Percentiles rank a stretch among this genome's conserved stretches.
phyloP scores from a whole-genome alignment of 73 alveolate genomes.

The Uronychia binucleata region DNA sequence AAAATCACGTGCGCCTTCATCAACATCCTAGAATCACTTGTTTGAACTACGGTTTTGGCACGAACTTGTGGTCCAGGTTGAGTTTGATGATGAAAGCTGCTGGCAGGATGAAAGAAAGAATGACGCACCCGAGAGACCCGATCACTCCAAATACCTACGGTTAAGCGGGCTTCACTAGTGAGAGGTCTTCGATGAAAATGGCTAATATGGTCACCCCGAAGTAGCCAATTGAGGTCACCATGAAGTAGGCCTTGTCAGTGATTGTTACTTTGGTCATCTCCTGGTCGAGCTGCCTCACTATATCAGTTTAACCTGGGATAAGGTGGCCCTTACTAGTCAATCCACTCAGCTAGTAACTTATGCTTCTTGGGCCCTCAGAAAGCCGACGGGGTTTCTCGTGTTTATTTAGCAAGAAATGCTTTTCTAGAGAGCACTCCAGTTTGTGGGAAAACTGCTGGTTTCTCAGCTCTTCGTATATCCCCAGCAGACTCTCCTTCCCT shows the following conservation, averaged over 20 bases:
- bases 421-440: no score
- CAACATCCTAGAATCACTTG: background rate
- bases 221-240: background rate
- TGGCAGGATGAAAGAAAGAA: slow-evolving; percentile 18
- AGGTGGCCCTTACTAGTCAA: no score
- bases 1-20: background rate
- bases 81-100: slow-evolving; percentile 18
- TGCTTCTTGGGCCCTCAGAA: no score
- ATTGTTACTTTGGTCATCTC: background rate
- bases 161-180: background rate
- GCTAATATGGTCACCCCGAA: background rate
- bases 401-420: no score
- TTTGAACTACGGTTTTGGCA: background rate
- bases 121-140: slow-evolving; percentile 1
- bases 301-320: background rate
- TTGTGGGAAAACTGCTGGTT: no score
- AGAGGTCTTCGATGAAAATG: background rate
- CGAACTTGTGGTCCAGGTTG: background rate
- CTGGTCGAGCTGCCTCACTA: background rate
- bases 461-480: slow-evolving; percentile 5
- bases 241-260: background rate
- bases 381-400: no score
- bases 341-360: no score
- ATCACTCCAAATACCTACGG: slow-evolving; percentile 1
- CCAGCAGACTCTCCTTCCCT: slow-evolving; percentile 11